These are phyloP conservation scores for Diospyros kaki DNA, from an alignment of 148 eudicot species.

Conservation along the genomic window DNA sequence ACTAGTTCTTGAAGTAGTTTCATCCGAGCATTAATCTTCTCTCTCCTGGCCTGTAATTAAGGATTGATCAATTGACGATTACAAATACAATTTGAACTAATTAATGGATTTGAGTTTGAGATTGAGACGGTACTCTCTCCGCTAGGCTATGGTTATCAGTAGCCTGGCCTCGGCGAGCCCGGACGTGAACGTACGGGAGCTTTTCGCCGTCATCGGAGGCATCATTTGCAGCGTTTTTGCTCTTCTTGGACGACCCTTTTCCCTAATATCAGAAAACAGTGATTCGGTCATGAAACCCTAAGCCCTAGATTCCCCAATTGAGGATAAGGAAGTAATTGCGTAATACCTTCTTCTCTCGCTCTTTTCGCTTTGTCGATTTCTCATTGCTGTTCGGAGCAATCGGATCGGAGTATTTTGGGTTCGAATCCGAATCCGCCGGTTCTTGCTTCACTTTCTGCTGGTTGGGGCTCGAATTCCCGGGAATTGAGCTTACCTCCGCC, in stretches of 20 bases:
- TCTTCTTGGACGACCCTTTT: conserved; percentile 63
- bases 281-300: background rate
- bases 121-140: conserved; percentile 59
- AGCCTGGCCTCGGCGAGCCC: conserved; percentile 96
- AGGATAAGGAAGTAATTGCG: background rate
- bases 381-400: conserved; percentile 30
- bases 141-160: conserved; percentile 99
- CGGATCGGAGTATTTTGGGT: conserved; percentile 52
- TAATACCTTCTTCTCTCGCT: conserved; percentile 67
- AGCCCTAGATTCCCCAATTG: conserved; percentile 22
- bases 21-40: conserved; percentile 98
- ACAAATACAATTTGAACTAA: conserved; percentile 3
- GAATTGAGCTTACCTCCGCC: conserved; percentile 23
- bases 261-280: conserved; percentile 38
- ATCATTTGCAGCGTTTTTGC: conserved; percentile 43
- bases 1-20: conserved; percentile 94
- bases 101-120: conserved; percentile 17
- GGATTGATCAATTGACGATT: background rate
- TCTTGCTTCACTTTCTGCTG: conserved; percentile 48
- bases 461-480: conserved; percentile 21
- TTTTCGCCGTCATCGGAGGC: conserved; percentile 51
- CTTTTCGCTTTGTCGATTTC: conserved; percentile 71
- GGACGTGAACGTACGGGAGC: conserved; percentile 92
- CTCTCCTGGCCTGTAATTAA: conserved; percentile 81
- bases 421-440: conserved; percentile 60